These are phyloP conservation scores for Blepharisma japonicum DNA, from an alignment of 73 alveolate genomes.

Conservation along the genomic window DNA sequence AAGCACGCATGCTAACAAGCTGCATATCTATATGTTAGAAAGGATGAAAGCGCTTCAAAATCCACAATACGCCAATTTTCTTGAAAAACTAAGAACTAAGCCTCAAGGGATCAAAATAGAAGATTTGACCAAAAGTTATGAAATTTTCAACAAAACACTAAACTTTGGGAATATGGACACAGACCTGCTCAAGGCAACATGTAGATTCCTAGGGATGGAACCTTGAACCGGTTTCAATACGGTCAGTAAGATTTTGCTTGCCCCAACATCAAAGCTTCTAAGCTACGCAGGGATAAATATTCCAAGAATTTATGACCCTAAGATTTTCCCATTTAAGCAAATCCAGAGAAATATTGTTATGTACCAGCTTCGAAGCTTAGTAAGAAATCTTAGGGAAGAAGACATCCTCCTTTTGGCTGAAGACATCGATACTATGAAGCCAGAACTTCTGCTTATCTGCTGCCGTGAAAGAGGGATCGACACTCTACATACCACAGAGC, in stretches of 20 bases:
- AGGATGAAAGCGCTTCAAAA: neutral
- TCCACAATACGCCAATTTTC: neutral
- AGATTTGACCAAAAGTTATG: neutral
- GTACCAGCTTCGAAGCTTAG: neutral
- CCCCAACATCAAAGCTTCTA: neutral
- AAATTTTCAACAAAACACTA: neutral
- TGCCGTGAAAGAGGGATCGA: constrained; percentile 32
- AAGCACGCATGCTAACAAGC: constrained; percentile 6
- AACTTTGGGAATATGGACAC: constrained; percentile 21
- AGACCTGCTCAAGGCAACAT: neutral
- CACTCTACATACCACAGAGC: neutral
- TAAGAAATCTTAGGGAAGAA: constrained; percentile 8
- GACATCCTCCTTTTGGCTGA: constrained; percentile 2
- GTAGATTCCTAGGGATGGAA: constrained; percentile 13
- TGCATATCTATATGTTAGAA: neutral
- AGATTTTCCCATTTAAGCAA: neutral
- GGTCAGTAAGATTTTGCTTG: neutral
- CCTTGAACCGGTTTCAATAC: constrained; percentile 27
- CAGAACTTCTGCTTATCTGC: neutral
- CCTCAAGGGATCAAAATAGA: constrained; percentile 8
- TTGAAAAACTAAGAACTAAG: neutral
- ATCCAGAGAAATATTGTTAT: neutral
- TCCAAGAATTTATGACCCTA: neutral
- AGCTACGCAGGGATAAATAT: neutral
- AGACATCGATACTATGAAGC: neutral